Percentiles rank a stretch among this genome's conserved stretches.
These are phyloP conservation scores for Aureobasidium sp. DNA, from an alignment of 2,329 filamentous ascomycete genomes.

Conservation along the genomic window DNA sequence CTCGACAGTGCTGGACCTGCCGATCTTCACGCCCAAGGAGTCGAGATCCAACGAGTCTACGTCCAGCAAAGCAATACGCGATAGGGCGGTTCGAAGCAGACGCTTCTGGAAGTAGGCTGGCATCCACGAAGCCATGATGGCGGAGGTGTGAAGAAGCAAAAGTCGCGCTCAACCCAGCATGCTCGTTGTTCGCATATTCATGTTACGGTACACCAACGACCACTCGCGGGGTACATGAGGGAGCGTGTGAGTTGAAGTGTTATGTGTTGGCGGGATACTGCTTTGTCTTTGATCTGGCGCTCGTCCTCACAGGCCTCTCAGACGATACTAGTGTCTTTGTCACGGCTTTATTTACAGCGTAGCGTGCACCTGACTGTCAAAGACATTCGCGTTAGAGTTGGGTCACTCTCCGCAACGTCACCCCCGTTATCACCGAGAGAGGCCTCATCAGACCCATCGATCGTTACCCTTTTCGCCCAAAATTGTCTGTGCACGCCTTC, in stretches of 20 bases:
- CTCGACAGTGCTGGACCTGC: conserved; percentile 74
- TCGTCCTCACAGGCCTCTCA: not conserved
- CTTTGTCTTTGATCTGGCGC: not conserved
- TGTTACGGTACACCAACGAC: conserved; percentile 10
- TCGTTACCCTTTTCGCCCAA: not conserved
- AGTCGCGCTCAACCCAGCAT: not conserved
- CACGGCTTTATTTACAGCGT: not conserved
- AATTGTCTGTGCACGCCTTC: not conserved
- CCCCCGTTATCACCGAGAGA: not conserved
- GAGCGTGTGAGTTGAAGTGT: not conserved
- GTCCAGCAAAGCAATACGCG: conserved; percentile 77
- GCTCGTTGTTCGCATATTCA: conserved; percentile 6
- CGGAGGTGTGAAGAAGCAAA: not conserved
- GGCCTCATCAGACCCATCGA: not conserved
- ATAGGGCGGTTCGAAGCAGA: conserved; percentile 77
- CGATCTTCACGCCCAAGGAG: conserved; percentile 74
- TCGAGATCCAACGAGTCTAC: conserved; percentile 79
- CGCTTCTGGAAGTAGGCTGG: conserved; percentile 77
- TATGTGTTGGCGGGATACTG: not conserved
- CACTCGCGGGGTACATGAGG: conserved; percentile 7
- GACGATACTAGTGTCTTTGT: conserved; percentile 1
- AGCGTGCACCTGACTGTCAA: conserved; percentile 4
- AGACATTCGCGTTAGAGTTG: not conserved
- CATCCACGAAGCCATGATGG: conserved; percentile 48
- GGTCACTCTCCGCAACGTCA: not conserved